Evolutionary conservation across 2,329 filamentous ascomycete genomes (phyloP), one percentile per base, ranked within the genome.

Genomic region (Aspergillus calidoustus): DNA sequence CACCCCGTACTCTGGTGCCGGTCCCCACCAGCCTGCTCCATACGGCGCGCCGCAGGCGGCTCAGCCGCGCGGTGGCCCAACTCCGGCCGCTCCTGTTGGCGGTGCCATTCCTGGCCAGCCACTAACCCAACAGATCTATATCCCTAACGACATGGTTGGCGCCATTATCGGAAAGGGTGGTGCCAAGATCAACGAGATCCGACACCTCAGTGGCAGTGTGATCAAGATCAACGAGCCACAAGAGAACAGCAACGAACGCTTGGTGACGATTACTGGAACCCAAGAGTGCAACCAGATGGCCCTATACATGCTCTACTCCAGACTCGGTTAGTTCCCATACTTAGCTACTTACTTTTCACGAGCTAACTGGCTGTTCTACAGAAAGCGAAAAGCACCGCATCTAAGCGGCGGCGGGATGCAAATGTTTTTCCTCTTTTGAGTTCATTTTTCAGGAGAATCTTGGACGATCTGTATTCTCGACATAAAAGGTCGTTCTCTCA

Each of bases 221-320:
- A 98, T 99, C 79, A 99, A 99, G 84, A 99, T 99, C 84, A 98
- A 99, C 76, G 95, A 99, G 77, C 95, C 95, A 1, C 95, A 97
- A 77, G 95, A 98, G 79, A 98, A 96, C 81, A 98, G 92, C 84
- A 99, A 98, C 74, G 95, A 99, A 83, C 90, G 95, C 65, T 83
- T 99, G 62, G 95, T 99, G 61, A 99, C 95, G 17, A 96, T 99
- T 70, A 97, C 95, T 2, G 95, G 95, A 67, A 98, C 95, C 6
- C 93, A 96, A 72, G 95, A 99, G 80, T 97, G 93, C 83, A 99
- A 99, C 81, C 92, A 97, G 74, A 98, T 99, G 93, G 95, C 95
- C n/a, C 82, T 99, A 59, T 99, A 98, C 81, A 97, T 99, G 93
- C 87, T 99, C 59, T 99, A 99, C 80, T 96, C 92, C 63, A 88